These are phyloP conservation scores for Mycosarcoma mackinlayi DNA, from an alignment of 1,284 basidiomycete species.

Conservation along the genomic window DNA sequence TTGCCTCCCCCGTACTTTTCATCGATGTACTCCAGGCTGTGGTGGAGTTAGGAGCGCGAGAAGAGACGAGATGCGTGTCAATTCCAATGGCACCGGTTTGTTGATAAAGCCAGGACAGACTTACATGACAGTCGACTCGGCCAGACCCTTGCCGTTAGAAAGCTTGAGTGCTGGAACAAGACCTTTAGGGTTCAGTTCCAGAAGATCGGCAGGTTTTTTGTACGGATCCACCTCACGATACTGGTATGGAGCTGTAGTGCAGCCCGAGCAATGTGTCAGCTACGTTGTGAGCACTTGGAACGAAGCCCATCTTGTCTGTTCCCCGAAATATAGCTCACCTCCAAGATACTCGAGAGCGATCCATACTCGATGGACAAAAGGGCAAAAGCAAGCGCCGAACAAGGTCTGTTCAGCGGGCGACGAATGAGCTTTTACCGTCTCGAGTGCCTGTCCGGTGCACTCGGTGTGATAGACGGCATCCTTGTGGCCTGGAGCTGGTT, in stretches of 20 bases:
- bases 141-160: constrained; percentile 53
- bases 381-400: constrained; percentile 78
- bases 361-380: constrained; percentile 79
- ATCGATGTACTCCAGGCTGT: constrained; percentile 79
- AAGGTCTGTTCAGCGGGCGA: constrained; percentile 71
- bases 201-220: constrained; percentile 80
- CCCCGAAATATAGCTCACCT: constrained; percentile 15
- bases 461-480: constrained; percentile 59
- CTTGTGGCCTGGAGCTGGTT: constrained; percentile 46
- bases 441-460: constrained; percentile 74
- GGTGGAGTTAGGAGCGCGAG: no score
- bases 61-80: not conserved
- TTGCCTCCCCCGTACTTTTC: constrained; percentile 74
- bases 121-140: constrained; percentile 59
- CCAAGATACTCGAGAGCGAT: constrained; percentile 73
- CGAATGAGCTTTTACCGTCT: constrained; percentile 73
- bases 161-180: constrained; percentile 79
- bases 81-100: not conserved
- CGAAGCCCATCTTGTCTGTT: no score
- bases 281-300: no score
- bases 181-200: constrained; percentile 81
- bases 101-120: not conserved
- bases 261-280: not conserved
- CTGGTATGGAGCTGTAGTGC: constrained; percentile 32
- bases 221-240: constrained; percentile 82